Base-by-base conservation (phyloP, 768 basidiomycete species). In the Trametes maxima region DNA sequence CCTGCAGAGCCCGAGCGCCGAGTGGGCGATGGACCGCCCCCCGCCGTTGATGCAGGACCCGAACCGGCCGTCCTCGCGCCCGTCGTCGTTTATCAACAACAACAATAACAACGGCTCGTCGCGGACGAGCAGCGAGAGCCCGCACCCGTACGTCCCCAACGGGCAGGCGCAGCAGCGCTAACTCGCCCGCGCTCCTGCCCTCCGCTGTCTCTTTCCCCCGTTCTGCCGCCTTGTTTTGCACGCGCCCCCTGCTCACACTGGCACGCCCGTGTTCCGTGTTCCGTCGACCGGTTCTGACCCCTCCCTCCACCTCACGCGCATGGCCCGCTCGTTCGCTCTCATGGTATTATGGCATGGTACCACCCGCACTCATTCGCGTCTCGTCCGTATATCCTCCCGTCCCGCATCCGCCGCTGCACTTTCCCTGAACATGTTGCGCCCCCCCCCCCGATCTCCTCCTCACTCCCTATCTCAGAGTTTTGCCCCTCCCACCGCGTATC, bases 91-190 rank as follows among this genome's bases (percentile, higher is more conserved):
- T 11, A 42, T 42, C 13, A 42, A 42, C 40, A 13, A 8, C 46
- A 57, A 57, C 51, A 52, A 25, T 46, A n/a, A 39, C 37, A 25
- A 19, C 44, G 4, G 8, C 25, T 65, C 64, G 28, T 63, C 72
- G 53, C 63, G 72, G 55, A 69, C 61, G 58, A 73, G 70, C 57
- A 68, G 70, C 42, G 73, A 74, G 56, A 67, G 68, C 36, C 59
- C 66, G 42, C 62, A 67, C 60, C 66, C 69, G 37, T 69, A 62
- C 61, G 43, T 56, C 28, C 59, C 67, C 40, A 69, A 67, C 56
- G 66, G 64, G 36, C 68, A 73, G 57, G 62, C 66, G 53, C 66
- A 65, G 52, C 70, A 70, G 59, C 69, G 69, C 45, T 67, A 60
- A 59, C 70, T 43, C 58, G 17, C 46, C 40, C 39, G 37, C 17